Base-by-base conservation (phyloP, 805 yeast genomes). In the Tetrapisispora fleetii region DNA sequence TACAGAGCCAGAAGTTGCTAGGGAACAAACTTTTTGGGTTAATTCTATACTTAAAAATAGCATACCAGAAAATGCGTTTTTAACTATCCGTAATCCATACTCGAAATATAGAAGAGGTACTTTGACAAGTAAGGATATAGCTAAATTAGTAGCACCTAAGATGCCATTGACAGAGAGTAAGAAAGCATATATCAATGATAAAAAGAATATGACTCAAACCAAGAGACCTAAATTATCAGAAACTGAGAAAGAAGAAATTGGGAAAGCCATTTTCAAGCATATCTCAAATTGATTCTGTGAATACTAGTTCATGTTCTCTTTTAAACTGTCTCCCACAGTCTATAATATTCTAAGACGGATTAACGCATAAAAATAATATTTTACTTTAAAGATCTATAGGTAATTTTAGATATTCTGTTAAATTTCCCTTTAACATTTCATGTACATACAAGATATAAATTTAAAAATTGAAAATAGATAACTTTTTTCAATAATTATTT, bases 131-230 rank as follows among this genome's bases (percentile, higher is more conserved):
- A 67, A 74, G 37, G 89, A 85, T 57, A 75, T 83, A 40, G 76
- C 78, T 56, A 77, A 72, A 54, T 70, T 83, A 58, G 72, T 72
- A 17, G 79, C 86, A 17, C 95, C 95, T 47, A 68, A 73, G 52
- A 87, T 87, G 93, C 96, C 95, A 43, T 66, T 78, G 52, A 73
- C 85, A 13, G 79, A 73, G 42, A 73, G 74, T 35, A 83, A 81
- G 71, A 75, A 75, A 68, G 79, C 80, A 11, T 77, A 74, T 67
- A 69, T 78, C 60, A 74, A 75, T 33, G 86, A 82, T 66, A 73
- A 75, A 63, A 60, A 63, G 41, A 60, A 64, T 47, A 60, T 73
- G 43, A 37, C 46, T 13, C 11, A 36, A 18, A 66, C 65, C 41
- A 65, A 75, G 56, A 63, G 65, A 45, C 67, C 72, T 39, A 57